A percentile compares a stretch with the other conserved stretches of the same genome.
Evolutionary conservation across 306 rosid species (phyloP).

Genomic region (Vigna reflexopilosa): DNA sequence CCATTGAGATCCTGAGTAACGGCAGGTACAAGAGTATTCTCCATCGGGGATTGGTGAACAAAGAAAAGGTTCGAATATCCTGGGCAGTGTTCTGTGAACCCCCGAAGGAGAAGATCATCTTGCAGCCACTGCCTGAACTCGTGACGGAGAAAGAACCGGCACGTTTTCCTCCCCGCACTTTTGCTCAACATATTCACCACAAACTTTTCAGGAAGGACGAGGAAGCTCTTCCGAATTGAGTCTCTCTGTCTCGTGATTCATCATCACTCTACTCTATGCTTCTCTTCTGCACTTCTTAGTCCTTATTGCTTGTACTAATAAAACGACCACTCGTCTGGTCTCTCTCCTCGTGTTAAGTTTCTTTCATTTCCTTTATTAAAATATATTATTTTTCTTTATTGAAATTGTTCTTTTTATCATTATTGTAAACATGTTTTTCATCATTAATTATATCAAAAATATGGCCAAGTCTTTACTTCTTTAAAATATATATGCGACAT

Average conservation of each 20-base stretch:
- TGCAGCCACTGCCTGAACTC: constrained; percentile 74
- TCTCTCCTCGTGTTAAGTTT: not conserved
- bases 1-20: constrained; percentile 81
- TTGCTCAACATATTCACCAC: constrained; percentile 81
- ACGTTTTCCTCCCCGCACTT: constrained; percentile 78
- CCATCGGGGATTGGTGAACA: constrained; percentile 84
- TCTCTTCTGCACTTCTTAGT: not conserved
- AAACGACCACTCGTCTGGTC: not conserved
- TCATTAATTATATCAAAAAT: too few relatives aligned
- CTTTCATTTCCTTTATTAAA: not conserved
- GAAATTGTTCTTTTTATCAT: too few relatives aligned
- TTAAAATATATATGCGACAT: too few relatives aligned
- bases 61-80: constrained; percentile 85
- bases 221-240: not conserved
- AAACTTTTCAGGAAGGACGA: constrained; percentile 68
- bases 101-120: constrained; percentile 83
- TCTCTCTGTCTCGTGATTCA: too few relatives aligned
- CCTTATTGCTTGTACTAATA: not conserved
- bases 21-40: constrained; percentile 84
- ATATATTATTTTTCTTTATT: too few relatives aligned
- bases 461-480: too few relatives aligned
- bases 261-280: not conserved
- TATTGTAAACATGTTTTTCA: too few relatives aligned
- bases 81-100: constrained; percentile 97
- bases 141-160: constrained; percentile 63